Evolutionary conservation across 768 basidiomycete species (phyloP).

Genomic region (Rhodotorula kratochvilovae): DNA sequence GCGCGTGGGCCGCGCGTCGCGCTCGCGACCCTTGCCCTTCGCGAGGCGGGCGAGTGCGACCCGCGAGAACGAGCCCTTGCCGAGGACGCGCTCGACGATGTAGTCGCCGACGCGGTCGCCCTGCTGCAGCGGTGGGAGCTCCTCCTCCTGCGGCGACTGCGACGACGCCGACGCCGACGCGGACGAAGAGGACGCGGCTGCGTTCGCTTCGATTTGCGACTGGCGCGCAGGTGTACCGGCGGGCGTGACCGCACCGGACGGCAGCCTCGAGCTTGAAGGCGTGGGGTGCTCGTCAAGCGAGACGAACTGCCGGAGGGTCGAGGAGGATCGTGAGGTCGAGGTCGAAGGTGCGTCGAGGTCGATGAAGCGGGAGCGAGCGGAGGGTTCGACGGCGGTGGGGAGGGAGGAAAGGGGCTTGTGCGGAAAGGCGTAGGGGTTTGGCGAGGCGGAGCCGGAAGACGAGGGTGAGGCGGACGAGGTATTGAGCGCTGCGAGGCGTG

Average conservation of each 20-base stretch:
- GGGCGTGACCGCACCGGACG: background rate
- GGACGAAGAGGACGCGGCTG: background rate
- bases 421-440: background rate
- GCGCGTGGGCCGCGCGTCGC: constrained; percentile 28
- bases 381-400: background rate
- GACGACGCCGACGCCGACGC: background rate
- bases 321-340: background rate
- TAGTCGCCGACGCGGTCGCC: constrained; percentile 26
- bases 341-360: background rate
- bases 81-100: constrained; percentile 55
- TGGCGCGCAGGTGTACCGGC: background rate
- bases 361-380: background rate
- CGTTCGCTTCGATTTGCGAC: background rate
- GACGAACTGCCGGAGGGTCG: background rate
- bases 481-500: constrained; percentile 9
- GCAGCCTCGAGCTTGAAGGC: background rate
- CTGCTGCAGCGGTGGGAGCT: background rate
- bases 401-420: background rate
- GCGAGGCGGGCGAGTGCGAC: constrained; percentile 54
- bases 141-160: background rate
- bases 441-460: background rate
- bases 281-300: background rate
- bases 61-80: constrained; percentile 67
- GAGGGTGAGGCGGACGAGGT: background rate
- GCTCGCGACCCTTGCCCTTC: background rate